Evolutionary conservation across 345 rosid species (phyloP).

Genomic region (Dipteronia sinensis): DNA sequence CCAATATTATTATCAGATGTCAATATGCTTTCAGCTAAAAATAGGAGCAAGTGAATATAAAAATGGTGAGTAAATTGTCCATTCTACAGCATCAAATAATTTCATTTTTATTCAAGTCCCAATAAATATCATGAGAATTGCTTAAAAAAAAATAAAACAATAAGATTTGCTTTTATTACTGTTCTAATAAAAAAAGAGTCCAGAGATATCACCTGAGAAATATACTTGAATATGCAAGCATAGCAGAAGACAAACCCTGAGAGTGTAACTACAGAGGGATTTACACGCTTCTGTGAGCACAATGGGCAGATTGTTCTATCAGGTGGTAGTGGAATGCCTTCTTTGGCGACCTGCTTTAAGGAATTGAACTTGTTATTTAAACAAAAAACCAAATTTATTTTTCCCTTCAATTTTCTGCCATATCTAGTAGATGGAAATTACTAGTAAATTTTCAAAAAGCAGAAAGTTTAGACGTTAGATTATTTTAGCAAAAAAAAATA

Average conservation of each 20-base stretch:
- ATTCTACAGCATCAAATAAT: not conserved
- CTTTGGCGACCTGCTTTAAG: conserved; percentile 66
- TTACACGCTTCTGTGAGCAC: conserved; percentile 93
- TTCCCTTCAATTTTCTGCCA: not conserved
- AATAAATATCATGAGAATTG: not conserved
- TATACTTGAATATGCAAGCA: conserved; percentile 89
- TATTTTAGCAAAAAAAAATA: too few relatives aligned
- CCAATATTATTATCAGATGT: not conserved
- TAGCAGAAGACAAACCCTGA: conserved; percentile 98
- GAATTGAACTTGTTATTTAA: conserved; percentile 13
- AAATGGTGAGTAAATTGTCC: not conserved
- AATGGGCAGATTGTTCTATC: conserved; percentile 84
- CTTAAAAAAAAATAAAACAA: too few relatives aligned
- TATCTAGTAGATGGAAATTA: not conserved
- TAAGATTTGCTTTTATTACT: not conserved
- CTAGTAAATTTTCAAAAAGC: not conserved
- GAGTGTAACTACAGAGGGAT: conserved; percentile 88
- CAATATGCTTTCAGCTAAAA: not conserved
- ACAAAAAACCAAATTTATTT: not conserved
- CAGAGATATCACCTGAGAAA: conserved; percentile 70
- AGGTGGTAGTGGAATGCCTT: conserved; percentile 79
- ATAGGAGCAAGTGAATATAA: not conserved
- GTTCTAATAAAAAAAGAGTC: not conserved
- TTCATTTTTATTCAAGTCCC: not conserved
- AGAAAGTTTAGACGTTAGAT: not conserved